Conservation (phyloP, 345 rosid genomes). For the Kandelia obovata region DNA sequence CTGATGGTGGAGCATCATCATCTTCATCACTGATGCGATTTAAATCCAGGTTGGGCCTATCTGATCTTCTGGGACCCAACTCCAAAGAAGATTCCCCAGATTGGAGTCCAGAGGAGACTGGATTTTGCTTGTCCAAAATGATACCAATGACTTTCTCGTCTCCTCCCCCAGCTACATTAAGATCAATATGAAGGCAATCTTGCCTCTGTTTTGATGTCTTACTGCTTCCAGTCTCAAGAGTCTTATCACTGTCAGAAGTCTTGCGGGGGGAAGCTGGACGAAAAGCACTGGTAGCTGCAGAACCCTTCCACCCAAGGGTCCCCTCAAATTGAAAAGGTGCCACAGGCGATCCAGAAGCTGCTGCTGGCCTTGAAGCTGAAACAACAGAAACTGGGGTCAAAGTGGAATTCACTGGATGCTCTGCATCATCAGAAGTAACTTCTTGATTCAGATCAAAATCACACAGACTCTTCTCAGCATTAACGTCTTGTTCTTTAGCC, state of each 20-base stretch:
- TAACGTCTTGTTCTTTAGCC: conserved; percentile 49
- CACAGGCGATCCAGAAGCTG: conserved; percentile 52
- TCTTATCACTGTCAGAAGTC: conserved; percentile 37
- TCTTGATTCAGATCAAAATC: conserved; percentile 85
- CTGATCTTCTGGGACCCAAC: conserved; percentile 50
- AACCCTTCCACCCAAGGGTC: conserved; percentile 66
- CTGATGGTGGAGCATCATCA: conserved; percentile 47
- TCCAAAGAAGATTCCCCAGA: conserved; percentile 66
- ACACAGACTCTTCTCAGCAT: conserved; percentile 52
- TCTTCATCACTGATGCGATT: conserved; percentile 59
- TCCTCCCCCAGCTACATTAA: conserved; percentile 70
- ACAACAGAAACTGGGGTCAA: conserved; percentile 50
- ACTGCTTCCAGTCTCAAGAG: conserved; percentile 33
- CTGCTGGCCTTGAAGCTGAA: conserved; percentile 57
- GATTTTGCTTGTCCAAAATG: conserved; percentile 43
- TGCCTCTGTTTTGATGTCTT: conserved; percentile 43
- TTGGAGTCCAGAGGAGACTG: conserved; percentile 46
- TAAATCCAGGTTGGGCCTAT: conserved; percentile 71
- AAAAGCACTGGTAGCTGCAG: conserved; percentile 74
- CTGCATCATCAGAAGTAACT: conserved; percentile 70
- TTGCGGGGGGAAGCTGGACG: conserved; percentile 61
- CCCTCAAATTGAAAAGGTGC: conserved; percentile 67
- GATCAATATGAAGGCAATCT: conserved; percentile 65
- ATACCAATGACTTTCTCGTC: conserved; percentile 58
- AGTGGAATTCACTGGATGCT: conserved; percentile 36